Conservation (phyloP, 768 basidiomycete species). For the Mycena venus region DNA sequence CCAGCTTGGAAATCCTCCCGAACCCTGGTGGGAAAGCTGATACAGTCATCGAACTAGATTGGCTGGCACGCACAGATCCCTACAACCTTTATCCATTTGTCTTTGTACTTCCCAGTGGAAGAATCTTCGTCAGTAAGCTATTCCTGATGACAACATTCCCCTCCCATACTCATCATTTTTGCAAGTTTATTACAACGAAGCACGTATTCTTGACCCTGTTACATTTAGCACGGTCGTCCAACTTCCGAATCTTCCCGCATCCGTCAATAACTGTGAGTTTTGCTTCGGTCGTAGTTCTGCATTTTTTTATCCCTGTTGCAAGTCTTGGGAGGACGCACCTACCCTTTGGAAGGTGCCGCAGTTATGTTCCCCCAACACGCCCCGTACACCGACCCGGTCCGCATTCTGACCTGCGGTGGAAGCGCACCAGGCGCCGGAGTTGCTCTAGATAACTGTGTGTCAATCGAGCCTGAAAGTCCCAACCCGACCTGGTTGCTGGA, state of each 20-base stretch:
- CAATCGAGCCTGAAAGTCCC: constrained; percentile 71
- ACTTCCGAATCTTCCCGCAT: constrained; percentile 81
- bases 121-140: constrained; percentile 75
- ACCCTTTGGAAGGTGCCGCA: constrained; percentile 82
- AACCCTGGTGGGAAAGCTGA: constrained; percentile 70
- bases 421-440: constrained; percentile 67
- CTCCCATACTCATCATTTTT: background rate
- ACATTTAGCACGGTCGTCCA: constrained; percentile 72
- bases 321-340: constrained; percentile 80
- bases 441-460: constrained; percentile 80
- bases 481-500: constrained; percentile 82
- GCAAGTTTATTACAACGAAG: constrained; percentile 86
- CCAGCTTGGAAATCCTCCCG: constrained; percentile 81
- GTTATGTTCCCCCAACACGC: constrained; percentile 78
- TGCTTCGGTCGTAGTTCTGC: background rate
- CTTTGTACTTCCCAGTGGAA: constrained; percentile 75
- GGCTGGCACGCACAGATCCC: constrained; percentile 80
- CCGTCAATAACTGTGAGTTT: constrained; percentile 74
- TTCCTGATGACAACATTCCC: background rate
- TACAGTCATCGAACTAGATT: constrained; percentile 73
- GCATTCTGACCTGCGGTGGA: constrained; percentile 83
- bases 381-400: constrained; percentile 81
- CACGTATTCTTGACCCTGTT: constrained; percentile 76
- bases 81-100: constrained; percentile 88
- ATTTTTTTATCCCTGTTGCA: background rate